These are phyloP conservation scores for Cystofilobasidium bisporidii DNA, from an alignment of 768 basidiomycete species.

Conservation along the genomic window DNA sequence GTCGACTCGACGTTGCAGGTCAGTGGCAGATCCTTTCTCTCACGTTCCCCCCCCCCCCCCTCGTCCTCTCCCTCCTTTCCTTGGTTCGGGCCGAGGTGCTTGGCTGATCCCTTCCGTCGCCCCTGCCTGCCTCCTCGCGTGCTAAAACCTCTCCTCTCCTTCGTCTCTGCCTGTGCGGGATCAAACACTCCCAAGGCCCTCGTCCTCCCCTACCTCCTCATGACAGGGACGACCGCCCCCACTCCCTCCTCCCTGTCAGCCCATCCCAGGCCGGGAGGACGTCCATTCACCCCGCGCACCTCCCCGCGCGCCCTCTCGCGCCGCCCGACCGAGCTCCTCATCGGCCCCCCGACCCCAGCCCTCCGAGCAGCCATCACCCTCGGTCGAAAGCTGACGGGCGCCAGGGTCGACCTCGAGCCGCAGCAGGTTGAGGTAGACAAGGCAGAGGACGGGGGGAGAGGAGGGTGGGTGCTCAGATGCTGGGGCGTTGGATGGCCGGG, in stretches of 20 bases:
- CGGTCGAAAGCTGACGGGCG: neutral
- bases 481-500: neutral
- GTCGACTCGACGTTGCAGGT: neutral
- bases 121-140: neutral
- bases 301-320: neutral
- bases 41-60: neutral
- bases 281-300: neutral
- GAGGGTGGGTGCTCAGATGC: neutral
- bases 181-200: neutral
- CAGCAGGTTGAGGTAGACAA: too few species aligned
- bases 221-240: neutral
- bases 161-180: too few species aligned
- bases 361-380: neutral
- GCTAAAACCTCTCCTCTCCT: too few species aligned
- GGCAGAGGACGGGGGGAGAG: neutral
- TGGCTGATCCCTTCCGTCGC: too few species aligned
- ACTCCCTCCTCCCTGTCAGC: neutral
- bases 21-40: neutral
- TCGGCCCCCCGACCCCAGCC: neutral
- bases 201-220: neutral
- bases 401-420: neutral
- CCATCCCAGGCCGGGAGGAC: too few species aligned
- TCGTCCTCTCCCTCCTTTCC: neutral
- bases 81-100: too few species aligned
- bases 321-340: neutral